These are phyloP conservation scores for Trichoderma citrinoviride DNA, from an alignment of 2,329 filamentous ascomycete genomes.

Conservation along the genomic window DNA sequence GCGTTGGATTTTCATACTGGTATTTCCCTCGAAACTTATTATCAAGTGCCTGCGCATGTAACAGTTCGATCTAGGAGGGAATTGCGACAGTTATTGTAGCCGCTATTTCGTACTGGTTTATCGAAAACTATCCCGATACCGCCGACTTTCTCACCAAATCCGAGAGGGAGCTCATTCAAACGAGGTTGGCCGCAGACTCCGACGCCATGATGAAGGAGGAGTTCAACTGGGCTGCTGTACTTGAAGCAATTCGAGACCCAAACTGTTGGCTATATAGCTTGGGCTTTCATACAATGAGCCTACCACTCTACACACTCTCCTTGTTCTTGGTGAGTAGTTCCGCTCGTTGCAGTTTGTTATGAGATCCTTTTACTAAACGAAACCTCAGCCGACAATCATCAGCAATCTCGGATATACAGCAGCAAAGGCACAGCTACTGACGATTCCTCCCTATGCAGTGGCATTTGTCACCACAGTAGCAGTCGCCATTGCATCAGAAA, in stretches of 20 bases:
- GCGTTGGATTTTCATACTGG: conserved; percentile 61
- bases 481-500: conserved; percentile 61
- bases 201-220: conserved; percentile 67
- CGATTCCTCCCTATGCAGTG: conserved; percentile 63
- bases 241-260: conserved; percentile 61
- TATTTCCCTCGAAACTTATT: conserved; percentile 37
- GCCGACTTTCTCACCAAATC: conserved; percentile 55
- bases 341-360: conserved; percentile 31
- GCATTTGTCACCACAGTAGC: conserved; percentile 58
- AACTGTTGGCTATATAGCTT: conserved; percentile 73
- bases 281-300: conserved; percentile 68
- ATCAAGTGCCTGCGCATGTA: not conserved
- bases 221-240: conserved; percentile 67
- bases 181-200: conserved; percentile 63
- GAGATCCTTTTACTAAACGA: not conserved
- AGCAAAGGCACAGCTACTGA: conserved; percentile 55
- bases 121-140: conserved; percentile 63
- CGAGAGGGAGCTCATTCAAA: conserved; percentile 57
- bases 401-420: conserved; percentile 52
- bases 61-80: conserved; percentile 44
- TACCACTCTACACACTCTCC: conserved; percentile 58
- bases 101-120: conserved; percentile 53
- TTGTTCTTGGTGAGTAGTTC: conserved; percentile 43
- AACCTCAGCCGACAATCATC: conserved; percentile 48
- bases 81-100: conserved; percentile 54